phyloP scores from a whole-genome alignment of 805 yeast genomes.

The Cyberlindnera mississippiensis region DNA sequence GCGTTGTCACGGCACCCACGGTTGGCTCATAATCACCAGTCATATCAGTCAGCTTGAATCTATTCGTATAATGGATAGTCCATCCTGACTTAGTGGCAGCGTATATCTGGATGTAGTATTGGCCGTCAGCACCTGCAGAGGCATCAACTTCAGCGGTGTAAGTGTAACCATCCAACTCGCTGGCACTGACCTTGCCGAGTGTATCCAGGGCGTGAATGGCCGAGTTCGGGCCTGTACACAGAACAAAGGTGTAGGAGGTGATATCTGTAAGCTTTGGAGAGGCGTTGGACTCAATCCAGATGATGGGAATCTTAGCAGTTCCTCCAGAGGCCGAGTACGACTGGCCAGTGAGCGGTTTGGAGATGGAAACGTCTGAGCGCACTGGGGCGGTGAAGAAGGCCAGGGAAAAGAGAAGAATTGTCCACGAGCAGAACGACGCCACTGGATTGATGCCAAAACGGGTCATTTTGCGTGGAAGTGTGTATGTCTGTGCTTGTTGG shows the following conservation, averaged over 20 bases:
- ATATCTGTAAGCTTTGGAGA: conserved; percentile 44
- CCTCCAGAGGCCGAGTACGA: conserved; percentile 26
- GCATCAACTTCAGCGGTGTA: conserved; percentile 42
- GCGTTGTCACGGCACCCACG: conserved; percentile 43
- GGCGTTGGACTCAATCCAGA: conserved; percentile 58
- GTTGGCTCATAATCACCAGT: conserved; percentile 49
- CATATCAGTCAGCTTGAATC: conserved; percentile 70
- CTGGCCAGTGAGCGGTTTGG: conserved; percentile 23
- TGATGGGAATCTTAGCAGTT: conserved; percentile 26
- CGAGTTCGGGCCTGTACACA: conserved; percentile 66
- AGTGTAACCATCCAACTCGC: conserved; percentile 29
- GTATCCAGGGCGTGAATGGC: conserved; percentile 39
- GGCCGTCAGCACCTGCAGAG: conserved; percentile 54
- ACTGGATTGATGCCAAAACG: too few relatives aligned
- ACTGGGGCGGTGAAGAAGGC: conserved; percentile 5
- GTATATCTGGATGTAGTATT: conserved; percentile 67
- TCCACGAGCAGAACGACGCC: too few relatives aligned
- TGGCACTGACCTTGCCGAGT: conserved; percentile 29
- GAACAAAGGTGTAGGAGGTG: conserved; percentile 42
- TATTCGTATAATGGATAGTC: conserved; percentile 62
- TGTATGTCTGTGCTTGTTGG: too few relatives aligned
- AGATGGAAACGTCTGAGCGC: conserved; percentile 27
- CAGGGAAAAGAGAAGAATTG: background rate
- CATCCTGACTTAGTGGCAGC: conserved; percentile 43
- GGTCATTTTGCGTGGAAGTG: too few relatives aligned